Base-by-base conservation (phyloP, 2,329 filamentous ascomycete genomes). In the Scytalidium lignicola region DNA sequence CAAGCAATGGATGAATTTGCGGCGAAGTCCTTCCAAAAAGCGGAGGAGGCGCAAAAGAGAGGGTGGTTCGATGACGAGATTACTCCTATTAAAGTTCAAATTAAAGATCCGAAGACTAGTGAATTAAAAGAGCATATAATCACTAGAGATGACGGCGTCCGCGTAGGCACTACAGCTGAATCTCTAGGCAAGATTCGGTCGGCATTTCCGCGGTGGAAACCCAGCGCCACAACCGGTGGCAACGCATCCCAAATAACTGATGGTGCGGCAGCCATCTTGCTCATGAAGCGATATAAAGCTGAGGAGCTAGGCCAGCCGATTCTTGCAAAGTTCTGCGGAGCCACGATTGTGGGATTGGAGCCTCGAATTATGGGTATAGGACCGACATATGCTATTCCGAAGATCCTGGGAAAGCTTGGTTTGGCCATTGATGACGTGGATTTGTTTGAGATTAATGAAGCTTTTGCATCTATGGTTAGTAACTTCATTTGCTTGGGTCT, bases 311-410 rank as follows among this genome's bases (percentile, higher is more conserved):
- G 86, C 58, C 87, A 95, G 73, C 89, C 90, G 56, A 90, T 96
- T 70, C 65, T 96, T 56, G 91, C 85, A 72, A 96, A 96, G 72
- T 96, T 90, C 68, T 88, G 91, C 57, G 89, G 87, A 61, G 87
- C 90, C 51, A 95, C 90, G n/a, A 83, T 95, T 41, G 87, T 90
- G 39, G 91, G 91, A 58, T 80, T 96, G 3, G 80, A 90, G 0
- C 91, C 91, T 4, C 80, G 91, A 57, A 88, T 96, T 73, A 96
- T 96, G 91, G 91, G 90, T 55, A 95, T 96, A 59, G 87, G 87
- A 49, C 87, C 87, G 20, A 81, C 80, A 47, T 67, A 83, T 26
- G 80, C 79, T 51, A 84, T 85, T 56, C 81, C 81, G 57, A 96
- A 96, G 80, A 80, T 96, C 23, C 79, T 96, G 44, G 70, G 71